Conservation (phyloP, 805 yeast species). For the Grigorovia yakushimaensis region DNA sequence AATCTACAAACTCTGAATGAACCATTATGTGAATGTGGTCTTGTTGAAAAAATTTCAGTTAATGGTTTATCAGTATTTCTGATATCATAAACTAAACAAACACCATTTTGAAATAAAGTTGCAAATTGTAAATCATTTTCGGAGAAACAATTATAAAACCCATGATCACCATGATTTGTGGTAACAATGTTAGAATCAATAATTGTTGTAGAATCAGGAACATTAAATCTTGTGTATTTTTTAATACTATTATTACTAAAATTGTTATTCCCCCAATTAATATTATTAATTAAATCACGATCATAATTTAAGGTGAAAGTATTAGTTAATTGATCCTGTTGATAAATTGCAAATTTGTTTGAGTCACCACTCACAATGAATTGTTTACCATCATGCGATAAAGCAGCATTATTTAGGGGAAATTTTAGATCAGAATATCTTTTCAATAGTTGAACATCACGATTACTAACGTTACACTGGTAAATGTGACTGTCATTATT, state of each 20-base stretch:
- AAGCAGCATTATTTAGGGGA: conserved; percentile 65
- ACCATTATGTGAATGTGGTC: conserved; percentile 45
- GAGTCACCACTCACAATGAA: conserved; percentile 72
- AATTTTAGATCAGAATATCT: conserved; percentile 43
- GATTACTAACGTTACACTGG: conserved; percentile 44
- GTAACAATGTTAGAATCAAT: conserved; percentile 32
- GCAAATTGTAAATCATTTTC: conserved; percentile 68
- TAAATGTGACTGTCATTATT: conserved; percentile 75
- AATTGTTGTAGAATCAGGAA: conserved; percentile 18
- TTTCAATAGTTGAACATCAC: conserved; percentile 35
- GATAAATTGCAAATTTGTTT: conserved; percentile 47
- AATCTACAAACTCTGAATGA: conserved; percentile 61
- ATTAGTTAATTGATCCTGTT: conserved; percentile 27
- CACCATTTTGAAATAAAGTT: conserved; percentile 79
- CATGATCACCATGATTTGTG: conserved; percentile 57
- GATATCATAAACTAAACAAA: conserved; percentile 65
- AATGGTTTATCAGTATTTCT: conserved; percentile 50
- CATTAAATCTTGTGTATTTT: conserved; percentile 23
- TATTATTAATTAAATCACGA: conserved; percentile 13
- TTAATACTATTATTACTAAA: conserved; percentile 15
- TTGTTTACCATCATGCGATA: conserved; percentile 52
- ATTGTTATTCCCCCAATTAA: conserved; percentile 19
- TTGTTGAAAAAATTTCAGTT: conserved; percentile 48
- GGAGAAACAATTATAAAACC: conserved; percentile 73
- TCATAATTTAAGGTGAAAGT: conserved; percentile 23